phyloP scores from a whole-genome alignment of 1,284 basidiomycete genomes.

The Agaricales sp. region DNA sequence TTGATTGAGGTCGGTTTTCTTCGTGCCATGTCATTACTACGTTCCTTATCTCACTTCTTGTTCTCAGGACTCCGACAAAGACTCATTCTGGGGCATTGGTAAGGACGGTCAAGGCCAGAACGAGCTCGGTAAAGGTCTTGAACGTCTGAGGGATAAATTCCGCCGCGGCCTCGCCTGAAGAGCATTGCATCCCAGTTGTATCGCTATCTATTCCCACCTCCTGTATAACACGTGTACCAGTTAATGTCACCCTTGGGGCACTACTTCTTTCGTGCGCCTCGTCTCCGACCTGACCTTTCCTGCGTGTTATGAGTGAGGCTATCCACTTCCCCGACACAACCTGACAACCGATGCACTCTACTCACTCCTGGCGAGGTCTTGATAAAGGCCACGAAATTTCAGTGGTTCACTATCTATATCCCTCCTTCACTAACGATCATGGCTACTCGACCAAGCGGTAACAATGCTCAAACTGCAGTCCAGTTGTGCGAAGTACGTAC shows the following conservation, averaged over 20 bases:
- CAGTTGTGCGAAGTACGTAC: conserved; percentile 21
- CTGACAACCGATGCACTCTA: background rate
- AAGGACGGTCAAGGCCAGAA: conserved; percentile 50
- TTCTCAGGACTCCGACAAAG: background rate
- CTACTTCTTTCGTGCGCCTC: too few relatives aligned
- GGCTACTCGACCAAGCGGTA: background rate
- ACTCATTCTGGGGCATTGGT: conserved; percentile 45
- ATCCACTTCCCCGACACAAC: conserved; percentile 12
- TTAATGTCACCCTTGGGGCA: background rate
- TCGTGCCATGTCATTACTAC: conserved; percentile 1
- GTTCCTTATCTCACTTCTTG: background rate
- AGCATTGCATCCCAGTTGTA: background rate
- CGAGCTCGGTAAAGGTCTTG: conserved; percentile 61
- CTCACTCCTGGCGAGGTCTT: too few relatives aligned
- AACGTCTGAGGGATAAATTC: conserved; percentile 41
- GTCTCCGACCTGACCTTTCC: background rate
- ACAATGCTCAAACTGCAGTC: background rate
- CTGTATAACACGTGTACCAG: background rate
- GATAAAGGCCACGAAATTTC: background rate
- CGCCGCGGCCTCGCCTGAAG: conserved; percentile 16
- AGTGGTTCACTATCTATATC: background rate
- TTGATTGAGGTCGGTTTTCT: conserved; percentile 41
- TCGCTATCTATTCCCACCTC: background rate
- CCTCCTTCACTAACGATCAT: background rate
- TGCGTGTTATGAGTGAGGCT: conserved; percentile 4